Evolutionary conservation across 352 stramenopile genomes (phyloP).

Genomic region (Aphanomyces stellatus): DNA sequence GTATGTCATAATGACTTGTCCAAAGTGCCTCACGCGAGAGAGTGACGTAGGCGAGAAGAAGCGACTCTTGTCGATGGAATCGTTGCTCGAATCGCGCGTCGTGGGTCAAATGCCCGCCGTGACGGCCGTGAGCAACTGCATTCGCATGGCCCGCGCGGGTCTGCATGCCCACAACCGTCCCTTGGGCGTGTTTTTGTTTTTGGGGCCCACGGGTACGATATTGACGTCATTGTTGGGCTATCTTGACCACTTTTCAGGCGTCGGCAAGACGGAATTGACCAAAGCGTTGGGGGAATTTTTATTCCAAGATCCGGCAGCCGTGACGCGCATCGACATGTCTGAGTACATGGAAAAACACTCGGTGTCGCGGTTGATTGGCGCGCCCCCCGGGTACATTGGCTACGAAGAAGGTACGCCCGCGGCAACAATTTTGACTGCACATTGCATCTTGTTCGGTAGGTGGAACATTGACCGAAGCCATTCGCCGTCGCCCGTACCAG

Average conservation of each 20-base stretch:
- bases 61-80: conserved; percentile 91
- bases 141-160: conserved; percentile 89
- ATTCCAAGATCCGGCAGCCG: conserved; percentile 92
- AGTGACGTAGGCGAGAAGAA: conserved; percentile 87
- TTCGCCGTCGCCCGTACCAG: conserved; percentile 90
- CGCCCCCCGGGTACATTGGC: conserved; percentile 87
- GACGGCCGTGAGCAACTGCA: conserved; percentile 83
- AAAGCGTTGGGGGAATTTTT: conserved; percentile 93
- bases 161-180: conserved; percentile 93
- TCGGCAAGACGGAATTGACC: conserved; percentile 96
- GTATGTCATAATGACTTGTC: not conserved
- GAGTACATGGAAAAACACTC: conserved; percentile 97
- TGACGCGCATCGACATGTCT: conserved; percentile 96
- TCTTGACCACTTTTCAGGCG: conserved; percentile 32
- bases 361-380: conserved; percentile 87
- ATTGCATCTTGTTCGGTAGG: conserved; percentile 21
- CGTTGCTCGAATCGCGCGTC: conserved; percentile 87
- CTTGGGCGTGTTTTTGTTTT: conserved; percentile 93
- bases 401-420: conserved; percentile 85
- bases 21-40: too few relatives aligned
- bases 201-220: conserved; percentile 78
- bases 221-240: not conserved
- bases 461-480: conserved; percentile 92
- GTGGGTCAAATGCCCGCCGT: conserved; percentile 89
- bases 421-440: too few relatives aligned